Conservation (phyloP, 1,284 basidiomycete species). For the Wolfiporia cocos region DNA sequence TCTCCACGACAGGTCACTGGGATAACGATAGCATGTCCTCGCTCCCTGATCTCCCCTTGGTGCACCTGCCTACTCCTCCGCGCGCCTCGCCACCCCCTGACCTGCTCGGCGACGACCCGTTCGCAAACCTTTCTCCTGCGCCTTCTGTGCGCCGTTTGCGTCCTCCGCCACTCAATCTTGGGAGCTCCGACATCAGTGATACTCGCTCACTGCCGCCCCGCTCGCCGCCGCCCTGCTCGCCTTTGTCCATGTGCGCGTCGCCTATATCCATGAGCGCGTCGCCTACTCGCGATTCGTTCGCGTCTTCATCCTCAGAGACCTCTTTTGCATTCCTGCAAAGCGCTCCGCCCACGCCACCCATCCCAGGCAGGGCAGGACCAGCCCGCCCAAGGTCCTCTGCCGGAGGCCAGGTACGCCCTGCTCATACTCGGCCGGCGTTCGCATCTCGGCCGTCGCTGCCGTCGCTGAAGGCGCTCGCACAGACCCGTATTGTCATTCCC, state of each 20-base stretch:
- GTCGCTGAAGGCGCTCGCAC: conserved; percentile 51
- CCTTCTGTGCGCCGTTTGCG: conserved; percentile 17
- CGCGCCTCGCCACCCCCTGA: conserved; percentile 31
- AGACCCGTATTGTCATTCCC: conserved; percentile 46
- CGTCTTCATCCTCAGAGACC: not conserved
- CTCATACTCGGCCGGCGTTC: conserved; percentile 55
- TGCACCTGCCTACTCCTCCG: conserved; percentile 12
- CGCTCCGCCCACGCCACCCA: conserved; percentile 16
- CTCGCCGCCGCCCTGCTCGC: conserved; percentile 25
- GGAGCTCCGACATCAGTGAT: conserved; percentile 7
- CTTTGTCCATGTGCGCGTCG: conserved; percentile 11
- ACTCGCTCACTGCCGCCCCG: conserved; percentile 13
- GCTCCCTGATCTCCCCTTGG: conserved; percentile 10
- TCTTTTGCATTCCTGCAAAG: conserved; percentile 12
- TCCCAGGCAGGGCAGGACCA: conserved; percentile 16
- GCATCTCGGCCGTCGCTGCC: conserved; percentile 58
- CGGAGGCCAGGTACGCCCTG: conserved; percentile 40
- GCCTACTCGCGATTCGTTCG: conserved; percentile 5
- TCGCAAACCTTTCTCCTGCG: conserved; percentile 45
- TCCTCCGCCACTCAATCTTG: conserved; percentile 16
- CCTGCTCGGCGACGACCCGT: conserved; percentile 65
- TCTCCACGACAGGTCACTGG: conserved; percentile 11
- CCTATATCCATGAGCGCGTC: conserved; percentile 2
- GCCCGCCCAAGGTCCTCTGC: conserved; percentile 29
- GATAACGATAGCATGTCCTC: conserved; percentile 15